phyloP scores from a whole-genome alignment of 495 filamentous ascomycete genomes.

The Xylaria longipes region DNA sequence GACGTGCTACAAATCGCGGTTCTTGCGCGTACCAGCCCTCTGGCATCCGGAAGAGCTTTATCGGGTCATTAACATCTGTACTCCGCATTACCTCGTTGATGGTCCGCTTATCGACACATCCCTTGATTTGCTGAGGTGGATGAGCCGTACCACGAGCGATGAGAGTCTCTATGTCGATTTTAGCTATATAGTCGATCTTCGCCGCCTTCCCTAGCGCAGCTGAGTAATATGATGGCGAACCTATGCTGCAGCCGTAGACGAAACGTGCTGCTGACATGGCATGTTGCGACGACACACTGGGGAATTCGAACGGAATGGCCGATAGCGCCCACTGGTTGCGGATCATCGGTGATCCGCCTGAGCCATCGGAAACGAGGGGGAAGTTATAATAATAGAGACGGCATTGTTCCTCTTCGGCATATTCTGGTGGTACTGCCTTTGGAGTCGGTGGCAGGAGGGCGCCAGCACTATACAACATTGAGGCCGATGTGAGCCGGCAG shows the following conservation, averaged over 20 bases:
- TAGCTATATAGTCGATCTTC: conserved; percentile 68
- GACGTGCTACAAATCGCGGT: conserved; percentile 64
- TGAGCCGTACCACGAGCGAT: conserved; percentile 49
- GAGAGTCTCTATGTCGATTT: conserved; percentile 58
- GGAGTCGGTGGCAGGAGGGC: conserved; percentile 55
- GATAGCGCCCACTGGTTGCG: conserved; percentile 66
- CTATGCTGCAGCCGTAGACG: conserved; percentile 63
- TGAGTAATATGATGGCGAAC: conserved; percentile 52
- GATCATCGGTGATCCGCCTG: conserved; percentile 43
- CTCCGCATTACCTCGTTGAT: conserved; percentile 53
- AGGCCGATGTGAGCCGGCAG: conserved; percentile 66
- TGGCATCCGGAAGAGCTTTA: conserved; percentile 42
- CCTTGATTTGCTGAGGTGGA: conserved; percentile 56
- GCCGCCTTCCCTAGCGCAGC: conserved; percentile 59
- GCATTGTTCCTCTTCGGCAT: conserved; percentile 65
- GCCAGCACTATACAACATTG: conserved; percentile 64
- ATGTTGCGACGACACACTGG: conserved; percentile 55
- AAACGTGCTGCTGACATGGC: conserved; percentile 61
- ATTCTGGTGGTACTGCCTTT: conserved; percentile 40
- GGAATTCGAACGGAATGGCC: conserved; percentile 69
- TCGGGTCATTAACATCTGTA: conserved; percentile 40
- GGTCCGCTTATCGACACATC: conserved; percentile 60
- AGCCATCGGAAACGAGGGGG: conserved; percentile 34
- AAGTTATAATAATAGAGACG: conserved; percentile 72
- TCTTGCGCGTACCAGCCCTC: conserved; percentile 67